Base-by-base conservation (phyloP, 768 basidiomycete species). In the Thelephora ganbajun region DNA sequence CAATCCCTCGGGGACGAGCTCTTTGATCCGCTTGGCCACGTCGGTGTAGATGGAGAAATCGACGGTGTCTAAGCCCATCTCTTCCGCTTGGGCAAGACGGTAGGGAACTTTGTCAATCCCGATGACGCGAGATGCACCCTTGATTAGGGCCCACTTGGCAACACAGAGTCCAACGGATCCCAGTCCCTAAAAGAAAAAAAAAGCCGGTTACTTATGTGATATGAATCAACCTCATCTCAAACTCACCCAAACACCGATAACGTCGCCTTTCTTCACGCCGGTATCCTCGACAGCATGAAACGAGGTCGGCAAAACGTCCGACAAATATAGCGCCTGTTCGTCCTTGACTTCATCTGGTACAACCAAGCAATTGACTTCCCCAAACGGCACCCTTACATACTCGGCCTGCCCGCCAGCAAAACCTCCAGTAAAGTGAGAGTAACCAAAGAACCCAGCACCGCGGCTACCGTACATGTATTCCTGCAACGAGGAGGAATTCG, bases 371-470 rank as follows among this genome's bases (percentile, higher is more conserved):
- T 87, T 88, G 37, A 80, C 76, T 43, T 82, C 71, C 35, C 79
- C 86, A 55, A 74, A 73, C 0, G 81, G 83, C 1, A 87, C 77
- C 30, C 80, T 70, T 3, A 80, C 77, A 54, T 79, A 85, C 59
- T 87, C 83, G 0, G 83, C 79, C 57, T 87, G 84, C 0, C 82
- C 83, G 16, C 77, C 84, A 4, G 84, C 71, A 60, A 78, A 83
- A 11, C 83, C 83, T 4, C 81, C 79, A 0, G 79, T 77, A 53
- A 83, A 73, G 59, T 81, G 80, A n/a, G 75, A 74, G 58, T 79
- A 79, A 0, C 80, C 80, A 54, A 80, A 80, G 65, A 83, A 78
- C 0, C 80, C 82, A 0, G 81, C 81, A 56, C 81, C 77, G 23
- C 76, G 67, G 49, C 77, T 73, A 9, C 80, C 80, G 55, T 79